Base-by-base conservation (phyloP, 306 rosid species). In the Castanea sativa region DNA sequence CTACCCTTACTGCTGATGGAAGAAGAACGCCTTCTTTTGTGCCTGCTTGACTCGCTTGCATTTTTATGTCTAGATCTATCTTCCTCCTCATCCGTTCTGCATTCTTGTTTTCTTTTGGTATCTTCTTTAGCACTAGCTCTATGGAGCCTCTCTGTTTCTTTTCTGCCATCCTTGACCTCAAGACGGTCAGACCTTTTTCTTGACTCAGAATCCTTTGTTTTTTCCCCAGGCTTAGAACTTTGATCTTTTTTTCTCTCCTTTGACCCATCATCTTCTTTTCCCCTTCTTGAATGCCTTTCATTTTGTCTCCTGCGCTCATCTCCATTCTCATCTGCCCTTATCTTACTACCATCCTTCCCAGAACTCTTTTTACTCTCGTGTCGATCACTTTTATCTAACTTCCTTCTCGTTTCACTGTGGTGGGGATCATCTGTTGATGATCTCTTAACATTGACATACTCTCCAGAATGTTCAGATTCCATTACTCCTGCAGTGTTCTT, bases 1-100 rank as follows among this genome's bases (percentile, higher is more conserved):
- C 93, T 92, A 52, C 92, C 93, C 83, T 94, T 87, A 76, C 92
- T 88, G 82, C 90, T 86, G 55, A 85, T 85, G 55, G 97, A 89
- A 75, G 97, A 82, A 38, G 97, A 93, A 55, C 91, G 90, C 59
- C 88, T 78, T 79, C 92, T 91, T 85, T 84, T 88, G 80, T 87
- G 94, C 86, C 88, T 88, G 79, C 90, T 91, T 59, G 87, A 76
- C 53, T 90, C 88, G 27, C 88, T 87, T 68, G 87, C 81, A 69
- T 80, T 86, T 81, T 86, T 95, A 56, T 80, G 89, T 81, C 94
- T 91, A 45, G 88, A 84, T 82, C 85, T 91, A 49, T 87, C 89
- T 71, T 87, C 98, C 57, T 88, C 98, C 79, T 85, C 91, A 70
- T 87, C 92, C 90, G 86, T 90, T 70, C 88, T 45, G 55, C 74